Evolutionary conservation across 1,284 basidiomycete genomes (phyloP).

Genomic region (Trametes versicolor): DNA sequence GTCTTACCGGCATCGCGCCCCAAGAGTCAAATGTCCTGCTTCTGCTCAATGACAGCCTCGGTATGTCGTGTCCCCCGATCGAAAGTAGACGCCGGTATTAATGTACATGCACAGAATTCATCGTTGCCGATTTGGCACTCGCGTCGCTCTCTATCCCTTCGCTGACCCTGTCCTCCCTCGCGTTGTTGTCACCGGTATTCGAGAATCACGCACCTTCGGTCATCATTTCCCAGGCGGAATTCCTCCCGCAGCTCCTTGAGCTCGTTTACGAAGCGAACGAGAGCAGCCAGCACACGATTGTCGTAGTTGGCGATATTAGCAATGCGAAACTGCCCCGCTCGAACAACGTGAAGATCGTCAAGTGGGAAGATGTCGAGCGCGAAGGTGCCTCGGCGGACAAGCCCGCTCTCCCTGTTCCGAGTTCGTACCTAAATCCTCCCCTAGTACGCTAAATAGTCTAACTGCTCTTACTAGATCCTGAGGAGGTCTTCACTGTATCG

Average conservation of each 20-base stretch:
- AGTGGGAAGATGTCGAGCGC: slow-evolving; percentile 72
- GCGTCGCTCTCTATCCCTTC: slow-evolving; percentile 76
- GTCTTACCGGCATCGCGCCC: slow-evolving; percentile 63
- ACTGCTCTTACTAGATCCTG: slow-evolving; percentile 54
- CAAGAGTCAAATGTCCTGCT: slow-evolving; percentile 75
- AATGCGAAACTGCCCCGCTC: slow-evolving; percentile 49
- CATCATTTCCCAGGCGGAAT: slow-evolving; percentile 71
- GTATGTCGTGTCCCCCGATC: slow-evolving; percentile 48
- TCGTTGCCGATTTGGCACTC: slow-evolving; percentile 80
- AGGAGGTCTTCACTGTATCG: slow-evolving; percentile 71
- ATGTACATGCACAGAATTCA: slow-evolving; percentile 62
- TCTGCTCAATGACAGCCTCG: slow-evolving; percentile 78
- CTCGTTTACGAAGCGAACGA: slow-evolving; percentile 68
- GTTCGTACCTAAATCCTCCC: slow-evolving; percentile 45
- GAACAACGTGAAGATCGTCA: slow-evolving; percentile 62
- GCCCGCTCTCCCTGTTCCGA: slow-evolving; percentile 57
- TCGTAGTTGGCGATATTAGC: slow-evolving; percentile 71
- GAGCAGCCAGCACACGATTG: slow-evolving; percentile 61
- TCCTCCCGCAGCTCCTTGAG: slow-evolving; percentile 72
- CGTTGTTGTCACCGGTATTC: slow-evolving; percentile 67
- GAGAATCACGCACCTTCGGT: slow-evolving; percentile 72
- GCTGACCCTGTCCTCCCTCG: slow-evolving; percentile 68
- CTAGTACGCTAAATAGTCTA: not conserved
- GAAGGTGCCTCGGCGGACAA: slow-evolving; percentile 62
- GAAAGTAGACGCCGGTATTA: not conserved